Conservation (phyloP, 352 stramenopile genomes). For the Sclerospora graminicola region DNA sequence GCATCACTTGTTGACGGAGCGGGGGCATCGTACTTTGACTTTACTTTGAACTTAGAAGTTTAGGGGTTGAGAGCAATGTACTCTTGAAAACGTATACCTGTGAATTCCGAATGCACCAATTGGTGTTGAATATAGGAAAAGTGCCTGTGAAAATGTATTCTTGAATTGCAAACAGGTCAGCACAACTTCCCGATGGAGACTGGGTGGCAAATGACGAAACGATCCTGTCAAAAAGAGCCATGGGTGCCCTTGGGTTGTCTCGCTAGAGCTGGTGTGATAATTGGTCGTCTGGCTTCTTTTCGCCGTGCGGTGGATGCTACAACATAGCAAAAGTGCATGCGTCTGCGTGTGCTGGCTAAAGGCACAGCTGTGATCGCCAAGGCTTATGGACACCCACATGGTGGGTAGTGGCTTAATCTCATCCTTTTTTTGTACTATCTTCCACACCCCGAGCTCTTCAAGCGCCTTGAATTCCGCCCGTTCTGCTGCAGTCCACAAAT, state of each 20-base stretch:
- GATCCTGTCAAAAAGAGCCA: conserved; percentile 54
- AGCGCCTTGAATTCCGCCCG: no score
- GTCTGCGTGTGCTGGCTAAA: conserved; percentile 58
- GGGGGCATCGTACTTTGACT: conserved; percentile 57
- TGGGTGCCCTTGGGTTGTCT: conserved; percentile 65
- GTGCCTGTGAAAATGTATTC: neutral
- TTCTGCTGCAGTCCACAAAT: no score
- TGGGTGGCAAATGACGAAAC: conserved; percentile 74
- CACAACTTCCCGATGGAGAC: conserved; percentile 35
- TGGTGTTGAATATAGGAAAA: neutral
- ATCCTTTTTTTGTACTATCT: no score
- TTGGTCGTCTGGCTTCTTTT: conserved; percentile 62
- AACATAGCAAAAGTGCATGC: conserved; percentile 78
- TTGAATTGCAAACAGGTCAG: no score
- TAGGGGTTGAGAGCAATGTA: conserved; percentile 20
- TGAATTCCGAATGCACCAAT: neutral
- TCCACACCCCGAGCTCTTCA: no score
- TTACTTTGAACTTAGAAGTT: conserved; percentile 16
- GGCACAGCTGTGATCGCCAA: conserved; percentile 59
- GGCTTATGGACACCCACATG: conserved; percentile 42
- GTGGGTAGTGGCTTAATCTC: no score
- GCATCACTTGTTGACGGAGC: conserved; percentile 69
- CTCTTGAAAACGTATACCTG: conserved; percentile 10
- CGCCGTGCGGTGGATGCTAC: conserved; percentile 46
- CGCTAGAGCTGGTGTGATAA: conserved; percentile 47